Evolutionary conservation across 495 filamentous ascomycete species (phyloP), one percentile per base, ranked within the genome.

Genomic region (Aspergillus indologenus): DNA sequence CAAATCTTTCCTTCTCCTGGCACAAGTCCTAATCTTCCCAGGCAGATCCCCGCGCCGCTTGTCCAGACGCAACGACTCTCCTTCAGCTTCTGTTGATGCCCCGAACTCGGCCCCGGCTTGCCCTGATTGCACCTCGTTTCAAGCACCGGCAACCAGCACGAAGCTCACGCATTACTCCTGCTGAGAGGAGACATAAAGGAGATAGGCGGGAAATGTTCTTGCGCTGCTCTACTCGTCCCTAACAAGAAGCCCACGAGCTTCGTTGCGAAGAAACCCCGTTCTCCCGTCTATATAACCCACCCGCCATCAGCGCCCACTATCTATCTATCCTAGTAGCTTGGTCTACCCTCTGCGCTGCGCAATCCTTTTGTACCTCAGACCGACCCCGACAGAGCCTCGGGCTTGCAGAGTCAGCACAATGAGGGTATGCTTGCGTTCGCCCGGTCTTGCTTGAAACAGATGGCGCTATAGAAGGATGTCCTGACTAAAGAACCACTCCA

Each of bases 401-500:
- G n/a, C n/a, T n/a, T n/a, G n/a, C n/a, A 29, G 26, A 29, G 26
- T 3, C 26, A 29, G 26, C 26, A 29, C 9, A 14, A 40, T 40
- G 34, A 40, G 34, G 34, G 34, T 40, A 40, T 15, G 34, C 2
- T 11, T 14, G 2, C 34, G 2, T 15, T 40, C 2, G 12, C 34
- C 12, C 12, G 5, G 34, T 15, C 12, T 4, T 40, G 12, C 5
- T 11, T 40, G 34, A 15, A 40, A 29, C 7, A 54, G 19, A 2
- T 19, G 18, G 14, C 11, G 17, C 17, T 1, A 18, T 20, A 3
- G 43, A 18, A 34, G 31, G 18, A 22, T 15, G 19, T 1, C 3
- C 48, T 17, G 47, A 54, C 56, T 55, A 34, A 55, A 18, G 31
- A 8, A 31, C 19, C n/a, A 19, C 42, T 15, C 15, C 47, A 26